Evolutionary conservation across 352 stramenopile genomes (phyloP), one percentile per base, ranked within the genome.

Genomic region (Plasmopara halstedii): DNA sequence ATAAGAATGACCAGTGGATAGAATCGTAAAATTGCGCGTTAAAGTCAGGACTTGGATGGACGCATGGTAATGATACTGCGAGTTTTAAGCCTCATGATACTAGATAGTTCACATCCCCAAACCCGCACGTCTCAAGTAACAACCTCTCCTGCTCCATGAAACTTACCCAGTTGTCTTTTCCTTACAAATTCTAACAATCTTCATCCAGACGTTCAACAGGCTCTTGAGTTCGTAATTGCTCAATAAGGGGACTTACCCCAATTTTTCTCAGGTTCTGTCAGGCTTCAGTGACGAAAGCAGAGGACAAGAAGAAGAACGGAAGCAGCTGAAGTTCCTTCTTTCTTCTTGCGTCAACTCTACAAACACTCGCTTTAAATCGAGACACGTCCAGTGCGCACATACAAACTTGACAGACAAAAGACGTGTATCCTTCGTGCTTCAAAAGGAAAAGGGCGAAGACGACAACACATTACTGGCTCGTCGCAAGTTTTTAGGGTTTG

Each of bases 371-470:
- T 22, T 34, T 42, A 17, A 18, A 43, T 35, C 44, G 35, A 53
- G 36, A 49, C 41, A 62, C 48, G 35, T 32, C 27, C 9, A 27
- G 4, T 42, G 17, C 11, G 10, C 37, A 7, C 48, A n/a, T n/a
- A n/a, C n/a, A n/a, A n/a, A n/a, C n/a, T n/a, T n/a, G n/a, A n/a
- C n/a, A n/a, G n/a, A n/a, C n/a, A n/a, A n/a, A n/a, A n/a, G n/a
- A n/a, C n/a, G 22, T 31, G 37, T 18, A 50, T 53, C 25, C 43
- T 53, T 64, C 50, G 59, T 46, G 26, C 59, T 68, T 68, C 55
- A 61, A 62, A 55, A 27, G 59, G 59, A 62, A 68, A 68, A 62
- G 55, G 26, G 50, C 59, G 50, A 64, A 59, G 56, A 42, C 20
- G 18, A 18, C 35, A 18, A 50, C 32, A 39, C 22, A 25, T 41